A percentile compares a stretch with the other conserved stretches of the same genome.
phyloP scores from a whole-genome alignment of 2,329 filamentous ascomycete genomes.

The Teratosphaeria viscida region DNA sequence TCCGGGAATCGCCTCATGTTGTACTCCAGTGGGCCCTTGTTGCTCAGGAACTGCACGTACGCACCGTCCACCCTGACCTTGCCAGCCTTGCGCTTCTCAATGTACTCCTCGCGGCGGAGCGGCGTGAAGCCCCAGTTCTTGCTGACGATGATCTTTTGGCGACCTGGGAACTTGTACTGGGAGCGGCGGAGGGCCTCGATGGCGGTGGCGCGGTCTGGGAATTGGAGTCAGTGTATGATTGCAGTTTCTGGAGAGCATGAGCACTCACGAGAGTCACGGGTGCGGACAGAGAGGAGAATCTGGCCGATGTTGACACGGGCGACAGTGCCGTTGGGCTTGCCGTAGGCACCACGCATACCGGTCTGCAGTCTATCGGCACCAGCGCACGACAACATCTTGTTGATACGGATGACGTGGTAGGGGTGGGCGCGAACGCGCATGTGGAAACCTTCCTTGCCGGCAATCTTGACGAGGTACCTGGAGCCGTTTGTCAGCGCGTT shows the following conservation, averaged over 20 bases:
- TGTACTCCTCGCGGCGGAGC: conserved; percentile 93
- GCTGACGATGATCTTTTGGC: conserved; percentile 99
- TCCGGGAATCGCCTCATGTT: conserved; percentile 95
- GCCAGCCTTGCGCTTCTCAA: conserved; percentile 87
- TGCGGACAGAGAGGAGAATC: conserved; percentile 95
- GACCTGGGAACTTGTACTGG: conserved; percentile 99
- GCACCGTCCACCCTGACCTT: conserved; percentile 95
- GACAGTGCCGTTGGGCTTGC: conserved; percentile 97
- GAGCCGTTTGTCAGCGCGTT: conserved; percentile 8
- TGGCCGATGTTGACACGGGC: conserved; percentile 99
- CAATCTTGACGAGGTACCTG: conserved; percentile 58
- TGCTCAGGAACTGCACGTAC: conserved; percentile 98
- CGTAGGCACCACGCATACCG: conserved; percentile 99
- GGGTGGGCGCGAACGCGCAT: conserved; percentile 78
- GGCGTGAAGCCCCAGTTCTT: conserved; percentile 99
- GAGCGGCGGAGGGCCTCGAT: conserved; percentile 98
- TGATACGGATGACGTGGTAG: conserved; percentile 99
- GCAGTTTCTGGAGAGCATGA: background rate
- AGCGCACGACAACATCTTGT: conserved; percentile 99
- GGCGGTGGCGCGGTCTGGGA: conserved; percentile 70
- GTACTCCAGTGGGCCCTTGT: conserved; percentile 72
- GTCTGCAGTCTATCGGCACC: conserved; percentile 99
- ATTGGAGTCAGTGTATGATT: background rate
- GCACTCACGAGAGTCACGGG: conserved; percentile 75
- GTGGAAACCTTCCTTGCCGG: conserved; percentile 64